Conservation (phyloP, 106 monocot genomes). For the Dioscorea zingiberensis region DNA sequence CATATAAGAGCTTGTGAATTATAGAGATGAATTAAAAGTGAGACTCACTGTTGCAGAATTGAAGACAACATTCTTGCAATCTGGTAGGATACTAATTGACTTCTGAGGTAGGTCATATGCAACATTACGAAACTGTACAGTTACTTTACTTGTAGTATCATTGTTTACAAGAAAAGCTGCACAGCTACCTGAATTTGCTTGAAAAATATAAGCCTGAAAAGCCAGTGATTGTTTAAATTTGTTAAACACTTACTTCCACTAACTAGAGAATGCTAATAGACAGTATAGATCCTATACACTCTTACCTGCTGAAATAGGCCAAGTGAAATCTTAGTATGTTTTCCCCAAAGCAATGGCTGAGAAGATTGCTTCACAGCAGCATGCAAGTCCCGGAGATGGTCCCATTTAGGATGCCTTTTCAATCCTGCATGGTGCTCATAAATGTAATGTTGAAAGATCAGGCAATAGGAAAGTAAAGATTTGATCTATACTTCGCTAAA, state of each 20-base stretch:
- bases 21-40: too few species aligned
- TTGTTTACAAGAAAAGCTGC: constrained; percentile 68
- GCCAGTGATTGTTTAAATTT: too few species aligned
- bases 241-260: too few species aligned
- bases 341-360: constrained; percentile 57
- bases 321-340: constrained; percentile 28
- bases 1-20: too few species aligned
- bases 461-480: too few species aligned
- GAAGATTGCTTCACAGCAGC: constrained; percentile 41
- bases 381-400: constrained; percentile 81
- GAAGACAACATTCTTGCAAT: constrained; percentile 55
- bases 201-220: constrained; percentile 64
- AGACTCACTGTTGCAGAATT: constrained; percentile 43
- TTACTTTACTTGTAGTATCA: constrained; percentile 17
- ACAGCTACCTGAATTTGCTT: constrained; percentile 46
- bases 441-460: too few species aligned
- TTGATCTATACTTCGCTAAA: too few species aligned
- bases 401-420: constrained; percentile 89
- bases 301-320: constrained; percentile 63
- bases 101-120: constrained; percentile 38
- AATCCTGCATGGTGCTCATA: too few species aligned
- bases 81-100: constrained; percentile 69
- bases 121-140: constrained; percentile 38
- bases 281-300: neutral
- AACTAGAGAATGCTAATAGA: too few species aligned